A percentile compares a stretch with the other conserved stretches of the same genome.
phyloP scores from a whole-genome alignment of 1,139 yeast species.

The Suhomyces yuchorum region DNA sequence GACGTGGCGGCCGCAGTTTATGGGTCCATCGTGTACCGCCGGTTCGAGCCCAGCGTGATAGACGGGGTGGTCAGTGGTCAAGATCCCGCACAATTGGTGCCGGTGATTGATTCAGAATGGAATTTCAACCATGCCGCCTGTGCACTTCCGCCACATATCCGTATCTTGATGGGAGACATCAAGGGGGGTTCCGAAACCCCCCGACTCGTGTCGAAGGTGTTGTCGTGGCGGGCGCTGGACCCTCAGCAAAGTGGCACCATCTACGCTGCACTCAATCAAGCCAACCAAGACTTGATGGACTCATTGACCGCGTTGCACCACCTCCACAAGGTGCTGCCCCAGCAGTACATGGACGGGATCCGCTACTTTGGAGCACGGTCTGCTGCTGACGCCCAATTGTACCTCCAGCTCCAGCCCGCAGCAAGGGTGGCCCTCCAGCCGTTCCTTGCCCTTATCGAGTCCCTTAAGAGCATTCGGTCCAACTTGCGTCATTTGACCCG shows the following conservation, averaged over 20 bases:
- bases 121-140: conserved; percentile 54
- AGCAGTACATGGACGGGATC: conserved; percentile 19
- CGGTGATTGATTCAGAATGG: conserved; percentile 60
- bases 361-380: conserved; percentile 3
- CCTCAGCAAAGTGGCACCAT: conserved; percentile 53
- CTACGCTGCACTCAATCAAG: conserved; percentile 56
- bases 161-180: conserved; percentile 89
- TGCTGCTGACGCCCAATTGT: not conserved
- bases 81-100: conserved; percentile 25
- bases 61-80: conserved; percentile 19
- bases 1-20: conserved; percentile 95
- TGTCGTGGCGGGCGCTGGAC: conserved; percentile 63
- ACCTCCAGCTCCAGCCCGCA: conserved; percentile 3
- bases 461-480: conserved; percentile 53
- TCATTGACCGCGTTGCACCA: conserved; percentile 45
- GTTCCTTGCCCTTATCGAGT: conserved; percentile 27
- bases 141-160: conserved; percentile 65
- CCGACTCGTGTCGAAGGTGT: conserved; percentile 74
- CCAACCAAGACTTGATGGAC: conserved; percentile 59
- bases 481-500: conserved; percentile 61
- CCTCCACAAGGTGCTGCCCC: conserved; percentile 28
- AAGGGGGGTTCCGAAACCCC: conserved; percentile 94
- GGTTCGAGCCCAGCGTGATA: conserved; percentile 65
- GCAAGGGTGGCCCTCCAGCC: conserved; percentile 13
- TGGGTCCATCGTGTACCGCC: conserved; percentile 80